A percentile compares a stretch with the other conserved stretches of the same genome.
Conservation (phyloP, 441 rosid species). For the Adansonia gregorii region DNA sequence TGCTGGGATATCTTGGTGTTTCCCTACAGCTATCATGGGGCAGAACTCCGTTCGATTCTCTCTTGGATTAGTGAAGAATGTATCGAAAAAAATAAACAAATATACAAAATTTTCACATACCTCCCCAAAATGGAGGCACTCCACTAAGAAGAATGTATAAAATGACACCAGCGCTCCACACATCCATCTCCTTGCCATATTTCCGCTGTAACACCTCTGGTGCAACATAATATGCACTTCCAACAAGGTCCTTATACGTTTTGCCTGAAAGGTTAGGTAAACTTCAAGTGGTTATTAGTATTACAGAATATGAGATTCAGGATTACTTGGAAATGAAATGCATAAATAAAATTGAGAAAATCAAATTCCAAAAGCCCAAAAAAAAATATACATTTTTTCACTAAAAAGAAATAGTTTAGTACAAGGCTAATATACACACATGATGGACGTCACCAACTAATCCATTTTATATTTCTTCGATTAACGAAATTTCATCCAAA, state of each 20-base stretch:
- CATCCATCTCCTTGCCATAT: conserved; percentile 68
- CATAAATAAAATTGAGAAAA: neutral
- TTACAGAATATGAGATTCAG: neutral
- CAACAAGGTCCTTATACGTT: conserved; percentile 49
- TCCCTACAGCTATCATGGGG: neutral
- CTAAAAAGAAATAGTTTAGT: neutral
- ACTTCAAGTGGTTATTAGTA: neutral
- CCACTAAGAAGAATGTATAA: conserved; percentile 72
- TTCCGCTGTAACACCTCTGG: conserved; percentile 57
- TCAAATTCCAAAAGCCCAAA: neutral
- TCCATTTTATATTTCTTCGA: neutral
- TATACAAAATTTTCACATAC: conserved; percentile 35
- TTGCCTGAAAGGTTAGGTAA: conserved; percentile 43
- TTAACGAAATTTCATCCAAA: neutral
- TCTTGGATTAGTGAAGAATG: neutral
- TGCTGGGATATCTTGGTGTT: neutral
- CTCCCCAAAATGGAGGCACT: conserved; percentile 71
- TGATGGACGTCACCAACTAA: neutral
- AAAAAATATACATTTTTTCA: neutral
- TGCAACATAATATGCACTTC: conserved; percentile 69
- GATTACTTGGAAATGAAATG: neutral
- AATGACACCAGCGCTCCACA: conserved; percentile 75
- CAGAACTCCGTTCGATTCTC: neutral
- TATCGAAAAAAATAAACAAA: neutral
- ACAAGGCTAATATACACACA: neutral